These are phyloP conservation scores for Scedosporium minutisporum DNA, from an alignment of 2,329 filamentous ascomycete species.

Conservation along the genomic window DNA sequence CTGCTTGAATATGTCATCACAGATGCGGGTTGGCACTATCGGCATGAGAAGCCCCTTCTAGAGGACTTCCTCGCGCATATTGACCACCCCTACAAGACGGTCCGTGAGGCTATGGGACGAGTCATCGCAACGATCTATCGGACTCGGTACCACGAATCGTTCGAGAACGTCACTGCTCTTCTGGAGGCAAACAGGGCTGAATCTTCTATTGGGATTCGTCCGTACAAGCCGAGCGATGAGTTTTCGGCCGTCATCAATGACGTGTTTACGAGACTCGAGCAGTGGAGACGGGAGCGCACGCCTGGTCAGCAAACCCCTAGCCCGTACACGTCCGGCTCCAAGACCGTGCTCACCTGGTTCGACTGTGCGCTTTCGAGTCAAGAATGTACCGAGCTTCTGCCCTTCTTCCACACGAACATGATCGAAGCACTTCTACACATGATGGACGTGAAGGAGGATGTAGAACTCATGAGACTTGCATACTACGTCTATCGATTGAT, in stretches of 20 bases:
- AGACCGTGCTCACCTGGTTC: slow-evolving; percentile 92
- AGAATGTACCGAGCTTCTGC: slow-evolving; percentile 82
- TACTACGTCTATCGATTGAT: slow-evolving; percentile 96
- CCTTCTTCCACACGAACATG: slow-evolving; percentile 83
- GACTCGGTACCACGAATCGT: slow-evolving; percentile 89
- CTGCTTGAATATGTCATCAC: slow-evolving; percentile 80
- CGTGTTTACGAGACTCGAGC: slow-evolving; percentile 71
- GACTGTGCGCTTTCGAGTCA: slow-evolving; percentile 84
- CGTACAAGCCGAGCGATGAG: slow-evolving; percentile 69
- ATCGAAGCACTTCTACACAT: slow-evolving; percentile 93
- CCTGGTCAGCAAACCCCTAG: slow-evolving; percentile 90
- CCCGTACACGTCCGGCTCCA: slow-evolving; percentile 89
- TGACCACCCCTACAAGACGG: slow-evolving; percentile 95
- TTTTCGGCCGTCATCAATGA: slow-evolving; percentile 63
- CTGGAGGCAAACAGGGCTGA: slow-evolving; percentile 68
- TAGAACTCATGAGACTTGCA: slow-evolving; percentile 84
- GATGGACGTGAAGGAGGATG: slow-evolving; percentile 99
- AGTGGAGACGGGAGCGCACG: slow-evolving; percentile 74
- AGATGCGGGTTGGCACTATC: slow-evolving; percentile 94
- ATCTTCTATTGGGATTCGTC: slow-evolving; percentile 74
- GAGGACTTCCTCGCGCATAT: slow-evolving; percentile 84
- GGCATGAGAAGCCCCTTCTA: slow-evolving; percentile 75
- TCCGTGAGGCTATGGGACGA: slow-evolving; percentile 86
- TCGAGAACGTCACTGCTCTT: slow-evolving; percentile 65
- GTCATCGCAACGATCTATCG: slow-evolving; percentile 83